Evolutionary conservation across 495 filamentous ascomycete species (phyloP).

Genomic region (Pseudoneurospora amorphoporcata): DNA sequence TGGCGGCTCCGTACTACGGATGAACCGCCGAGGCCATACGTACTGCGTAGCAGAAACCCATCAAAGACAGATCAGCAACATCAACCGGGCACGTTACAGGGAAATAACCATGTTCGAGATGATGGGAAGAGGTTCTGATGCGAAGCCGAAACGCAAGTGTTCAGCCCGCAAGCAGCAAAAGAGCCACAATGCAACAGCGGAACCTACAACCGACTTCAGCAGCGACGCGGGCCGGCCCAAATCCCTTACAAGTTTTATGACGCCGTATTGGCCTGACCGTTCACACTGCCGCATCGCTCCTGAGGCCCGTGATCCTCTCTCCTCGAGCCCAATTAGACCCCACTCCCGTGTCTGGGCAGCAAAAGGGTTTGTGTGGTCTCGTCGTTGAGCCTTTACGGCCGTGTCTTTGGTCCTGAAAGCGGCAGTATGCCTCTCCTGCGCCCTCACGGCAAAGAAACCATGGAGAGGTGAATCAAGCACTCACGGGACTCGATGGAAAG

Average conservation of each 20-base stretch:
- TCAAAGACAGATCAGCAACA: neutral
- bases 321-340: neutral
- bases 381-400: neutral
- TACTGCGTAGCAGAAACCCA: neutral
- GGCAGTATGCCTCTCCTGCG: neutral
- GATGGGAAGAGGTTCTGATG: neutral
- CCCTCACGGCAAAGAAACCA: neutral
- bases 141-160: neutral
- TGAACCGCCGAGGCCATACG: neutral
- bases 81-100: neutral
- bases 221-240: neutral
- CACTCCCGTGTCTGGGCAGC: neutral
- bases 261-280: neutral
- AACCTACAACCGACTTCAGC: neutral
- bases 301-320: neutral
- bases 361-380: neutral
- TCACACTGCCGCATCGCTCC: neutral
- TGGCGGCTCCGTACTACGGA: neutral
- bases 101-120: neutral
- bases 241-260: neutral
- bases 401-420: neutral
- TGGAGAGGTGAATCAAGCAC: neutral
- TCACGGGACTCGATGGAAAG: neutral
- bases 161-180: neutral
- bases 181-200: neutral